A percentile compares a stretch with the other conserved stretches of the same genome.
These are phyloP conservation scores for Hortaea sp. DNA, from an alignment of 2,329 filamentous ascomycete genomes.

Conservation along the genomic window DNA sequence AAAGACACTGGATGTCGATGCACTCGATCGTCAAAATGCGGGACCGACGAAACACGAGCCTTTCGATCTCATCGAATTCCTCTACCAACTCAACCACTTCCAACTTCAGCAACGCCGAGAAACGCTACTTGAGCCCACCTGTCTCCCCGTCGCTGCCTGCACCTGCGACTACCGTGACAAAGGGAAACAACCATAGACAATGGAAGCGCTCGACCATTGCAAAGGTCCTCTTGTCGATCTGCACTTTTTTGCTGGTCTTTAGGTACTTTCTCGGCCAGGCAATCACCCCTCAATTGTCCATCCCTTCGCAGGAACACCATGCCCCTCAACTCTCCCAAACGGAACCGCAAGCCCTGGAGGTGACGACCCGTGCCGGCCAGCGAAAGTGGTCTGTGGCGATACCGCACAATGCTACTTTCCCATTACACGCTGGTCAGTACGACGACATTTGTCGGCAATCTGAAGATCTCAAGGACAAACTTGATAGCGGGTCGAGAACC, in stretches of 20 bases:
- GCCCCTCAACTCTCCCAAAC: conserved; percentile 44
- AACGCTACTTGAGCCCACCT: conserved; percentile 21
- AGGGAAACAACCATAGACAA: conserved; percentile 8
- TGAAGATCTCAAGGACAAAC: conserved; percentile 34
- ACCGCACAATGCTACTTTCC: conserved; percentile 56
- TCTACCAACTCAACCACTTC: conserved; percentile 61
- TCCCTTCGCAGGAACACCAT: conserved; percentile 28
- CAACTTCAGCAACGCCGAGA: conserved; percentile 56
- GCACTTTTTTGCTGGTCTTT: conserved; percentile 10
- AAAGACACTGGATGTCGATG: not conserved
- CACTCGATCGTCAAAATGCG: conserved; percentile 27
- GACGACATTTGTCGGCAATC: conserved; percentile 52
- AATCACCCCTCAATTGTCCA: no score
- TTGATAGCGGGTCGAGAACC: conserved; percentile 22
- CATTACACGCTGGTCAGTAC: conserved; percentile 57
- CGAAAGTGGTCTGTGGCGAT: conserved; percentile 76
- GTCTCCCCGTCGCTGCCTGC: conserved; percentile 14
- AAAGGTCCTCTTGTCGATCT: conserved; percentile 8
- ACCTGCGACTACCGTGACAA: conserved; percentile 9
- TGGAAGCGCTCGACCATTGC: conserved; percentile 7
- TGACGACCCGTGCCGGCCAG: conserved; percentile 54
- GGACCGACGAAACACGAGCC: conserved; percentile 36
- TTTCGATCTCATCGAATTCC: conserved; percentile 45
- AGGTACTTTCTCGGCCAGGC: conserved; percentile 6
- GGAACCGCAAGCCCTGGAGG: conserved; percentile 56